Evolutionary conservation across 495 filamentous ascomycete genomes (phyloP), one percentile per base, ranked within the genome.

Genomic region (Neurospora sp.): DNA sequence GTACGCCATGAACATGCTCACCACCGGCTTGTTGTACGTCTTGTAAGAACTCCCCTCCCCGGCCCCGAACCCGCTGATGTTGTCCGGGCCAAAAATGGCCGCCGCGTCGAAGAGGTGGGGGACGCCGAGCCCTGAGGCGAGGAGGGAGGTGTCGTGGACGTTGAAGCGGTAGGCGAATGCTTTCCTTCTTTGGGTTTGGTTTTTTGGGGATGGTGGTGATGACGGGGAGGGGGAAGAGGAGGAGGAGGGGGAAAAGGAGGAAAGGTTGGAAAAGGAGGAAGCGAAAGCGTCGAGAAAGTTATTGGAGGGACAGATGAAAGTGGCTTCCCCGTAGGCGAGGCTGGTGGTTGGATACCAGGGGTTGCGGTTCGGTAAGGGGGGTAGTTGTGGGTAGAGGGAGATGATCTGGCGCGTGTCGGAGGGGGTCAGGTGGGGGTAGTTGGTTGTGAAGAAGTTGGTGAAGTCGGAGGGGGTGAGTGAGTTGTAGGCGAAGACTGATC

Each of bases 301-400:
- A n/a, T 71, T 72, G 8, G 83, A 83, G 4, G 90, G 89, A 73
- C 90, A 92, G 72, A 87, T 84, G 73, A 93, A 92, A 2, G 87
- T 90, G 1, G 86, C 83, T 76, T 92, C 90, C 46, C 88, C 88
- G 76, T 89, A 91, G 38, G 83, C 83, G 7, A 84, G 80, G 69
- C 86, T 85, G 72, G 87, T 75, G 16, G 79, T 77, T 9, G 83
- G 81, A 75, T 83, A 85, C 79, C 80, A 85, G 8, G 75, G n/a
- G 4, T 39, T 76, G 76, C 77, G 81, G 3, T 71, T 27, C 10
- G 82, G 79, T 1, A 83, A n/a, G 8, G 76, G 39, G 12, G 75
- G 38, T 12, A 73, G 72, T 12, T 66, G 11, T 23, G 81, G 77
- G 71, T 83, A 84, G 11, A 8, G 72, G 12, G 38, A n/a, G 0